Conservation (phyloP, 495 filamentous ascomycete species). For the Stereocaulon alpinum region DNA sequence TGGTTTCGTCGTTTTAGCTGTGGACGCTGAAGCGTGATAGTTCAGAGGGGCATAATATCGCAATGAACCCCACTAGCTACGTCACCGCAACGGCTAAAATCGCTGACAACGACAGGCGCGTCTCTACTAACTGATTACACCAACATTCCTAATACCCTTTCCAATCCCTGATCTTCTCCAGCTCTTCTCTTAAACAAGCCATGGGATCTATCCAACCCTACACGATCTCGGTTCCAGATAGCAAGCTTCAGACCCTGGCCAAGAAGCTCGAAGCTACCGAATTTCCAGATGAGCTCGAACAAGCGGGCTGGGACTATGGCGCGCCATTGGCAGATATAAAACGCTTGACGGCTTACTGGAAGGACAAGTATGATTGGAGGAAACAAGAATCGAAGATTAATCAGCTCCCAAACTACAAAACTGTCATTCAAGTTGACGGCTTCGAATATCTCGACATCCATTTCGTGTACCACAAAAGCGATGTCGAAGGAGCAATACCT, state of each 20-base stretch:
- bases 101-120: not conserved
- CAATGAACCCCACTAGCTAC: constrained; percentile 9
- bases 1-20: not conserved
- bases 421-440: constrained; percentile 32
- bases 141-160: not conserved
- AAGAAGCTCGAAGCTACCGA: constrained; percentile 31
- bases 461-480: constrained; percentile 35
- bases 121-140: not conserved
- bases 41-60: not conserved
- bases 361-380: constrained; percentile 33
- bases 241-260: constrained; percentile 28
- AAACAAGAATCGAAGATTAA: constrained; percentile 35
- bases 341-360: constrained; percentile 32
- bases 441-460: constrained; percentile 35
- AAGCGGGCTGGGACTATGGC: constrained; percentile 31
- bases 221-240: constrained; percentile 32
- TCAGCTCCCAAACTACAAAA: constrained; percentile 33
- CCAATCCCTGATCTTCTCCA: not conserved
- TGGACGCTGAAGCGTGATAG: not conserved
- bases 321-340: constrained; percentile 33
- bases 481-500: constrained; percentile 30
- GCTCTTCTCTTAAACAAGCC: not conserved
- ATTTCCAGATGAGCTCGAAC: constrained; percentile 34
- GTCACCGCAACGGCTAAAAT: constrained; percentile 3
- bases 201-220: constrained; percentile 27